phyloP scores from a whole-genome alignment of 2,329 filamentous ascomycete genomes.

The Trichoderma sp. region DNA sequence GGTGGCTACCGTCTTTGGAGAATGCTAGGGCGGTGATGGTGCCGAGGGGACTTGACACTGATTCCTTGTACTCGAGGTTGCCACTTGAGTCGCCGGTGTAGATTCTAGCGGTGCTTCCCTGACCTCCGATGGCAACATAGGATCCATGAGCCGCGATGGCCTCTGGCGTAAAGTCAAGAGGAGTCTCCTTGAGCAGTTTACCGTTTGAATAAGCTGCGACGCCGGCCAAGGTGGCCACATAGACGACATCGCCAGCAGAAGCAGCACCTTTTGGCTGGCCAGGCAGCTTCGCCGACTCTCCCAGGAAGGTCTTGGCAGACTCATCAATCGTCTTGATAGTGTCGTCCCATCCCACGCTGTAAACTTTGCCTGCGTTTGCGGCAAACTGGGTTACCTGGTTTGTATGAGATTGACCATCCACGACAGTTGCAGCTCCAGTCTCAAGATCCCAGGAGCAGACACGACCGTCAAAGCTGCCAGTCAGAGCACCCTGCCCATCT shows the following conservation, averaged over 20 bases:
- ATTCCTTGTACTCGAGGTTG: conserved; percentile 56
- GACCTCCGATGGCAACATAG: conserved; percentile 74
- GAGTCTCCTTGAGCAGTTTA: conserved; percentile 61
- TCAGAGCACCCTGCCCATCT: conserved; percentile 68
- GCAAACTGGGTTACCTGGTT: conserved; percentile 84
- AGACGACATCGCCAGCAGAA: conserved; percentile 54
- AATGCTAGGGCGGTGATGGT: conserved; percentile 82
- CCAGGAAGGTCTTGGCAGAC: conserved; percentile 74
- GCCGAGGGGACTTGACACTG: conserved; percentile 70
- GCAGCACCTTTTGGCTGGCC: conserved; percentile 81
- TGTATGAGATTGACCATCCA: conserved; percentile 81
- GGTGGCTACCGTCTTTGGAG: conserved; percentile 72
- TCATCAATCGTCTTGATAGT: conserved; percentile 79
- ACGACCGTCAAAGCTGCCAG: conserved; percentile 89
- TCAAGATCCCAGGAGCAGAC: conserved; percentile 82
- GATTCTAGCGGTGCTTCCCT: conserved; percentile 74
- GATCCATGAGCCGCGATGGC: conserved; percentile 71
- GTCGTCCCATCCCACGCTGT: conserved; percentile 94
- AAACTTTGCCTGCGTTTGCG: conserved; percentile 65
- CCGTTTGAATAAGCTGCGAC: conserved; percentile 62
- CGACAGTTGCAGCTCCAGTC: conserved; percentile 67
- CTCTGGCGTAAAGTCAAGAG: conserved; percentile 68
- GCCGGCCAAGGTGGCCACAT: conserved; percentile 60
- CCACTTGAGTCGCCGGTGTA: conserved; percentile 64
- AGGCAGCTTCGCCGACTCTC: conserved; percentile 66